A percentile compares a stretch with the other conserved stretches of the same genome.
phyloP scores from a whole-genome alignment of 768 basidiomycete species.

The Agrocybe pediades region DNA sequence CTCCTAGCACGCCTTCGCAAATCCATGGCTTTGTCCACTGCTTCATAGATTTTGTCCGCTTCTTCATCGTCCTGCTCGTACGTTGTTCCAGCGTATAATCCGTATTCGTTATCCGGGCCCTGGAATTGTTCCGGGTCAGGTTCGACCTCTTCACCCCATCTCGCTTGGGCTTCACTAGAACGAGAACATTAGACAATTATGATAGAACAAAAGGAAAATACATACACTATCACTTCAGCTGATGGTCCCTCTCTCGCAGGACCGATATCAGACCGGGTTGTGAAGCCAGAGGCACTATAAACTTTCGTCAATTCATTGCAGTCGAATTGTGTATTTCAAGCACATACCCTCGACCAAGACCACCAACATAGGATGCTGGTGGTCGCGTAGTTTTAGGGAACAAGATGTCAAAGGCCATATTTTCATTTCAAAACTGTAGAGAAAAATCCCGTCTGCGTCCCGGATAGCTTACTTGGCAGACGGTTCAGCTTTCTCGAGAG shows the following conservation, averaged over 20 bases:
- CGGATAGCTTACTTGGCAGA: slow-evolving; percentile 43
- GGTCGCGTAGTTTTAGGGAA: too few species aligned
- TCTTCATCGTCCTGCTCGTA: slow-evolving; percentile 99
- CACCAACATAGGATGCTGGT: slow-evolving; percentile 96
- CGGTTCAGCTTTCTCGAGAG: slow-evolving; percentile 75
- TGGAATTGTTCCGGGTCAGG: slow-evolving; percentile 90
- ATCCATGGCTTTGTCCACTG: slow-evolving; percentile 92
- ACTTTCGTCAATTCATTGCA: neutral
- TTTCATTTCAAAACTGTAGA: too few species aligned
- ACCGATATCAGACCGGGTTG: slow-evolving; percentile 97
- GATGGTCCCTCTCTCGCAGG: slow-evolving; percentile 95
- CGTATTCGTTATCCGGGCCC: slow-evolving; percentile 97
- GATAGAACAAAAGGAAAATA: slow-evolving; percentile 15
- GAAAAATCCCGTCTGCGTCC: too few species aligned
- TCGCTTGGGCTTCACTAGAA: slow-evolving; percentile 79
- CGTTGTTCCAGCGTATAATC: slow-evolving; percentile 92
- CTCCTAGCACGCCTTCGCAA: slow-evolving; percentile 75
- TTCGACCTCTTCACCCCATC: slow-evolving; percentile 85
- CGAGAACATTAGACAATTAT: neutral
- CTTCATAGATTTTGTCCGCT: slow-evolving; percentile 92
- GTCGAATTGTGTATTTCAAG: neutral
- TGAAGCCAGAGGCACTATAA: slow-evolving; percentile 91
- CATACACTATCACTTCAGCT: slow-evolving; percentile 87
- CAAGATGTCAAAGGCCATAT: too few species aligned
- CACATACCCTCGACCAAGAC: slow-evolving; percentile 92